These are phyloP conservation scores for Calonectria pteridis DNA, from an alignment of 2,329 filamentous ascomycete genomes.

Conservation along the genomic window DNA sequence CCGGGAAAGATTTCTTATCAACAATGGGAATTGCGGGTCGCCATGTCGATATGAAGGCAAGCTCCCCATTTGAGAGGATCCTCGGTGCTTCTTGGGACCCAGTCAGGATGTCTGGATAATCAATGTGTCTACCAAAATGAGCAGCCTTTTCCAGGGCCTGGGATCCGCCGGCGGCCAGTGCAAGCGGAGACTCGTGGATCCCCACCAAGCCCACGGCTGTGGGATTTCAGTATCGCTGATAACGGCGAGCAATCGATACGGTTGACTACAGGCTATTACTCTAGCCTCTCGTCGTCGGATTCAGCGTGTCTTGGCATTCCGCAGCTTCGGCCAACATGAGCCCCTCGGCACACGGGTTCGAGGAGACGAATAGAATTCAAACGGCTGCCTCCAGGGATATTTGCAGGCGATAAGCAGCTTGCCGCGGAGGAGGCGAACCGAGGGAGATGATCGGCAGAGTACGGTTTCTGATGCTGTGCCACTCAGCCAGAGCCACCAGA, in stretches of 20 bases:
- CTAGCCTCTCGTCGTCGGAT: background rate
- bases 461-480: background rate
- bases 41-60: slow-evolving; percentile 1
- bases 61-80: background rate
- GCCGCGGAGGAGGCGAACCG: background rate
- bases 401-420: background rate
- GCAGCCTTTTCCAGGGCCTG: slow-evolving; percentile 1
- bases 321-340: background rate
- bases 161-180: slow-evolving; percentile 11
- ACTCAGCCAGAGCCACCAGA: background rate
- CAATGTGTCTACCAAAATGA: slow-evolving; percentile 11
- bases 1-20: background rate
- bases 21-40: background rate
- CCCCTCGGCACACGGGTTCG: background rate
- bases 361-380: background rate
- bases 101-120: slow-evolving; percentile 16
- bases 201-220: slow-evolving; percentile 15
- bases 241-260: slow-evolving; percentile 21
- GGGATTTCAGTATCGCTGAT: slow-evolving; percentile 27
- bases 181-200: slow-evolving; percentile 9
- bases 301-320: slow-evolving; percentile 18
- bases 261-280: slow-evolving; percentile 32
- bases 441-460: slow-evolving; percentile 3
- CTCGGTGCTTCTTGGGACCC: background rate
- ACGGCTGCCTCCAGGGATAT: background rate